Evolutionary conservation across 441 rosid species (phyloP).

Genomic region (Bocquillonia castaneifolia): DNA sequence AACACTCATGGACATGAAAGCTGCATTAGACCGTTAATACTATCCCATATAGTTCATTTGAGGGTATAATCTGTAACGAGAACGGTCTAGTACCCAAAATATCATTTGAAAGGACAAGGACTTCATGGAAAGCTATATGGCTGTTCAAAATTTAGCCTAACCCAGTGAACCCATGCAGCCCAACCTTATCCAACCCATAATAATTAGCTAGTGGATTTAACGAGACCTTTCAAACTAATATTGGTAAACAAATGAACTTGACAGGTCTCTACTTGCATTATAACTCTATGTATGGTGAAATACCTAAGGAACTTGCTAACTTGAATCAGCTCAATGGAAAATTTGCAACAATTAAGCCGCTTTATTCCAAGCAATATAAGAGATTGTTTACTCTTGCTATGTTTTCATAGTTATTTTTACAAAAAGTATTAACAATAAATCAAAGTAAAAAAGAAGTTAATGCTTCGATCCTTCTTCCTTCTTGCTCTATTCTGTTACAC

Average conservation of each 20-base stretch:
- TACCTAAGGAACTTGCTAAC: constrained; percentile 61
- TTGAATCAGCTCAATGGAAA: constrained; percentile 59
- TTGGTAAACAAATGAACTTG: constrained; percentile 55
- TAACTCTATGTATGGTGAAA: constrained; percentile 66
- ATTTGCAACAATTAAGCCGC: constrained; percentile 49
- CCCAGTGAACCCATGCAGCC: no score
- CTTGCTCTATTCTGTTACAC: neutral
- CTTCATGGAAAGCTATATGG: constrained; percentile 59
- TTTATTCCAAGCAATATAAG: constrained; percentile 6
- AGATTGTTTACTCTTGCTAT: no score
- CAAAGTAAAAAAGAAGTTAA: no score
- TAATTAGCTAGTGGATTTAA: no score
- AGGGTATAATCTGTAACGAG: constrained; percentile 80
- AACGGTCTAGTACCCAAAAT: constrained; percentile 69
- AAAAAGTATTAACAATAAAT: neutral
- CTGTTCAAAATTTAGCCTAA: no score
- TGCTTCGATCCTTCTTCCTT: neutral
- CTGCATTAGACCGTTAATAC: constrained; percentile 52
- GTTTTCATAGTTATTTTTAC: neutral
- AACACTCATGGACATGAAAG: constrained; percentile 64
- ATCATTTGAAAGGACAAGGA: constrained; percentile 80
- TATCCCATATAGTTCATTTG: constrained; percentile 69
- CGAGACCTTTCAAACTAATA: no score
- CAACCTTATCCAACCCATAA: no score
- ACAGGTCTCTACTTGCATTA: constrained; percentile 86